Evolutionary conservation across 2,329 filamentous ascomycete species (phyloP), one percentile per base, ranked within the genome.

Genomic region (Scedosporium minutisporum): DNA sequence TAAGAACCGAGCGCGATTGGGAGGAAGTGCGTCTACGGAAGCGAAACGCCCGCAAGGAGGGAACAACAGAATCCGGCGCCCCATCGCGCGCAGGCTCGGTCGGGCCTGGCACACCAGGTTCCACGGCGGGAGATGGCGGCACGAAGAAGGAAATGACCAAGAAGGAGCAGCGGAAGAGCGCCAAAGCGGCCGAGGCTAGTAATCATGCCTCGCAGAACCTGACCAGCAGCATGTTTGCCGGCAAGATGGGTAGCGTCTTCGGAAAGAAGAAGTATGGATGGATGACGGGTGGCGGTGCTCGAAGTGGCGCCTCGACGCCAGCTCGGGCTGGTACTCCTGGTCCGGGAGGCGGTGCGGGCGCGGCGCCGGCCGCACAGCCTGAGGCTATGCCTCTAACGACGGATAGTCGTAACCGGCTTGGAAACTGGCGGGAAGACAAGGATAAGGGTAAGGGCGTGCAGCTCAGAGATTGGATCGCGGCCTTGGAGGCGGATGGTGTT

Each of bases 181-280:
- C 88, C 67, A 90, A 89, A 68, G 83, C 87, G 23, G 89, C 86
- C 0, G 91, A 96, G 70, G 88, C 88, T 18, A 87, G 87, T 64
- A 89, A 88, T 66, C 91, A 93, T 66, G 86, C 87, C 23, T 89
- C 88, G 65, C 91, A 93, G 27, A 96, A 97, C 71, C 82, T 86
- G 62, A 96, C 93, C 0, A 90, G 90, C 62, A 87, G 85, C 65
- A 84, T 91, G 78, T 90, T 90, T 65, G 77, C 79, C 0, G 80
- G 82, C 1, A 81, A 83, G 68, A 82, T 84, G 71, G 83, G 84
- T 4, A 75, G 76, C 16, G 68, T 82, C 1, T 82, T 82, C 64
- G 80, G 82, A 61, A 84, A 84, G 67, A 86, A 85, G 72, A 85
- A 84, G 72, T 92, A 92, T 71, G 83, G 84, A 38, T 92, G 89